Conservation (phyloP, 768 basidiomycete genomes). For the Tremella fuciformis region DNA sequence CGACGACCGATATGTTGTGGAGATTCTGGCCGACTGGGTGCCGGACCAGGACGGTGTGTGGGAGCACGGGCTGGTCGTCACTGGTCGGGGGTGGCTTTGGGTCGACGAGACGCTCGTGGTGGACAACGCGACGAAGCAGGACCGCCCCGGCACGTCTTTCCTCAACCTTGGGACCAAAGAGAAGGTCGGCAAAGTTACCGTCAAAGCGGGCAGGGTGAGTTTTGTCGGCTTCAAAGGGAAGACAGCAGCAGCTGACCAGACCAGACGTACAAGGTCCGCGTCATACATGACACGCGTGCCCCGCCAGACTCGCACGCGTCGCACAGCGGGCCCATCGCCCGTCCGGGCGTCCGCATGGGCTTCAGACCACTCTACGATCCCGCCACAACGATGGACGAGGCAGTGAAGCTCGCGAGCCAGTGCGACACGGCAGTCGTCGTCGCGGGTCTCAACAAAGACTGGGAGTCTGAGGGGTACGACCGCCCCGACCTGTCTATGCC, state of each 20-base stretch:
- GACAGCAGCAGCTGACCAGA: not conserved
- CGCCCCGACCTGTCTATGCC: constrained; percentile 59
- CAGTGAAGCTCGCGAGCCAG: constrained; percentile 59
- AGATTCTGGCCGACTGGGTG: constrained; percentile 57
- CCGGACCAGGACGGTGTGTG: constrained; percentile 56
- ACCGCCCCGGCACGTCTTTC: constrained; percentile 42
- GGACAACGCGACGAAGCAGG: constrained; percentile 78
- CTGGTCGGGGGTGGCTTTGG: constrained; percentile 58
- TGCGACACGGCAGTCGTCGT: constrained; percentile 54
- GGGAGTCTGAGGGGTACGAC: constrained; percentile 69
- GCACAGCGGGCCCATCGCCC: constrained; percentile 56
- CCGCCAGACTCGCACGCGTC: constrained; percentile 56
- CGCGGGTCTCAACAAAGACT: constrained; percentile 32
- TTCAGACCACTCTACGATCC: constrained; percentile 59
- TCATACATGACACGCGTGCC: constrained; percentile 34
- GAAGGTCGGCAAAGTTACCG: not conserved
- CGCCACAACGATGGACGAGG: constrained; percentile 60
- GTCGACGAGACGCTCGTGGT: constrained; percentile 67
- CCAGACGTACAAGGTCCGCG: constrained; percentile 61
- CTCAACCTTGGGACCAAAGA: not conserved
- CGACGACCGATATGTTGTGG: constrained; percentile 22
- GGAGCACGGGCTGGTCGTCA: constrained; percentile 56
- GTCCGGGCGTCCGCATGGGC: constrained; percentile 31
- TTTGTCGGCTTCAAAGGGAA: too few species aligned
- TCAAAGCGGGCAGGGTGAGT: not conserved